phyloP scores from a whole-genome alignment of 2,329 filamentous ascomycete genomes.

The Thyridium curvatum region DNA sequence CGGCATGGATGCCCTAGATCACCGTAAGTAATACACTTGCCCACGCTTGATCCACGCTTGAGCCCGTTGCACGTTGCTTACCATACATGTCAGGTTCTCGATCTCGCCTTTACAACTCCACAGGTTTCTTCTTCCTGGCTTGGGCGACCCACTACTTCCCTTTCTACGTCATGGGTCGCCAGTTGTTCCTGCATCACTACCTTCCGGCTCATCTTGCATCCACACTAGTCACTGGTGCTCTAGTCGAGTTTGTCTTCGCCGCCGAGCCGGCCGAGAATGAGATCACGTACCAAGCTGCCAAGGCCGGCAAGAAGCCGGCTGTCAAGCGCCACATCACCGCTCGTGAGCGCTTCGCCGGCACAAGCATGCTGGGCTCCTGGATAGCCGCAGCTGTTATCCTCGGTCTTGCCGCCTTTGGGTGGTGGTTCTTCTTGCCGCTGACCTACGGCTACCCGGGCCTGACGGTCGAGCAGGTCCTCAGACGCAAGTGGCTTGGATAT shows the following conservation, averaged over 20 bases:
- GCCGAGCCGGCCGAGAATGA: constrained; percentile 66
- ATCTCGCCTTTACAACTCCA: constrained; percentile 94
- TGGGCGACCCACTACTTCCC: constrained; percentile 98
- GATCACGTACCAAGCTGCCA: constrained; percentile 33
- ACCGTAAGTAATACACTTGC: constrained; percentile 58
- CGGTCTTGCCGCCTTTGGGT: constrained; percentile 62
- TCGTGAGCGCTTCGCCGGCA: constrained; percentile 70
- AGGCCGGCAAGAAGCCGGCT: constrained; percentile 37
- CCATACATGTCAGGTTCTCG: constrained; percentile 60
- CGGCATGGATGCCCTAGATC: constrained; percentile 87
- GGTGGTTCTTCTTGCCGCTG: constrained; percentile 89
- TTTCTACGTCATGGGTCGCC: constrained; percentile 96
- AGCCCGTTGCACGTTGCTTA: constrained; percentile 23
- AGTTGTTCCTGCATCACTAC: constrained; percentile 97
- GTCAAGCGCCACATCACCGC: constrained; percentile 64
- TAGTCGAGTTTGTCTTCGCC: constrained; percentile 95
- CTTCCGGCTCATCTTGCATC: constrained; percentile 91
- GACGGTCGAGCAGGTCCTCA: constrained; percentile 67
- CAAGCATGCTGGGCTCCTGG: constrained; percentile 76
- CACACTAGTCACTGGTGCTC: constrained; percentile 78
- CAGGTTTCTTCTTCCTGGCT: constrained; percentile 96
- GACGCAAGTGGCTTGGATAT: constrained; percentile 93
- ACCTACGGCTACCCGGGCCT: constrained; percentile 94
- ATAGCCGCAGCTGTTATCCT: constrained; percentile 68
- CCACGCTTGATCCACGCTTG: no score